Percentiles rank a stretch among this genome's conserved stretches.
Evolutionary conservation across 345 rosid genomes (phyloP).

Genomic region (Camelina neglecta): DNA sequence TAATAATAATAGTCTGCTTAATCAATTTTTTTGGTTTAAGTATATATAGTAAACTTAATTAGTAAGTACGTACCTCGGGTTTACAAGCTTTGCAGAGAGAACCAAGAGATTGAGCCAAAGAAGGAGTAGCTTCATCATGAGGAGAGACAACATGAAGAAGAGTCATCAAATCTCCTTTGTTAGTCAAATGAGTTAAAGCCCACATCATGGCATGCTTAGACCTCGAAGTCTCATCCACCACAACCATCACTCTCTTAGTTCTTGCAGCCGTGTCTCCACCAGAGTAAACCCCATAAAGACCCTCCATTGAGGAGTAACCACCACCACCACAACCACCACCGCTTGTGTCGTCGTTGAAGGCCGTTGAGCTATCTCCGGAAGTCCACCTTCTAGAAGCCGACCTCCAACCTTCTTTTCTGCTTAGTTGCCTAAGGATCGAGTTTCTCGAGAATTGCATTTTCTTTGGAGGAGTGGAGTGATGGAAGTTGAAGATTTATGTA

Average conservation of each 20-base stretch:
- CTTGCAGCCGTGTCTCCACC: constrained; percentile 47
- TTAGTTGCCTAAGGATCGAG: constrained; percentile 63
- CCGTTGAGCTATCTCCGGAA: constrained; percentile 44
- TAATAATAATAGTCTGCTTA: background rate
- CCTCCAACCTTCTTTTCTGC: constrained; percentile 64
- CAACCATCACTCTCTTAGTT: constrained; percentile 91
- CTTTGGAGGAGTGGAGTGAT: constrained; percentile 19
- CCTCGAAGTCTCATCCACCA: constrained; percentile 75
- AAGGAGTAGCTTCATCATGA: constrained; percentile 43
- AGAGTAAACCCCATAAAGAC: constrained; percentile 44
- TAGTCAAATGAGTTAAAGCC: constrained; percentile 88
- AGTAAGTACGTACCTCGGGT: constrained; percentile 67
- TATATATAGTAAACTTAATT: background rate
- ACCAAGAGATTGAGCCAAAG: constrained; percentile 78
- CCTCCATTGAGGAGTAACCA: constrained; percentile 61
- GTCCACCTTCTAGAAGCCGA: constrained; percentile 68
- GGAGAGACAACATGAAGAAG: constrained; percentile 63
- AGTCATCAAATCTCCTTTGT: constrained; percentile 83
- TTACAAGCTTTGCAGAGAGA: constrained; percentile 89
- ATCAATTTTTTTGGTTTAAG: background rate
- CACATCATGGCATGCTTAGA: constrained; percentile 98
- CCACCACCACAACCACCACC: constrained; percentile 8
- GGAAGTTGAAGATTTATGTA: constrained; percentile 29
- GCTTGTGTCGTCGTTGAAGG: constrained; percentile 27
- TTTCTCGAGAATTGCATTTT: constrained; percentile 48